phyloP scores from a whole-genome alignment of 306 rosid genomes.

The Benincasa hispida region DNA sequence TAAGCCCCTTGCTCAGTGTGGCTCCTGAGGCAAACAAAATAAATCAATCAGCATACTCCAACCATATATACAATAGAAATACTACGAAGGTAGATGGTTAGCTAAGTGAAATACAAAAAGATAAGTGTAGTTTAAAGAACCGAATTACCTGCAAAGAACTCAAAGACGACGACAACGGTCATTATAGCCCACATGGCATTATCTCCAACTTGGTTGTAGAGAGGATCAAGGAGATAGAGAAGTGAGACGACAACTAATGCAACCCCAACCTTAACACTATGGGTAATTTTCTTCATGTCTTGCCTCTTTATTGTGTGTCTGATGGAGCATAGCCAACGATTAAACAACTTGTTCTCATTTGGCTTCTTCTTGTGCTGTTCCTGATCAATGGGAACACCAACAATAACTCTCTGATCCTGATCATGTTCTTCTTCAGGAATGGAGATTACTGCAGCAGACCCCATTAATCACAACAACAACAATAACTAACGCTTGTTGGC shows the following conservation, averaged over 20 bases:
- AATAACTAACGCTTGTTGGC: too few relatives aligned
- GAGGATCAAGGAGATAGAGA: slow-evolving; percentile 57
- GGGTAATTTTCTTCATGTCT: slow-evolving; percentile 36
- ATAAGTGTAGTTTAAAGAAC: too few relatives aligned
- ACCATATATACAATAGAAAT: too few relatives aligned
- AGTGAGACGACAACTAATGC: slow-evolving; percentile 71
- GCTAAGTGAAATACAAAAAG: too few relatives aligned
- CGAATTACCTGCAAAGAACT: slow-evolving; percentile 60
- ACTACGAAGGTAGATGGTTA: too few relatives aligned
- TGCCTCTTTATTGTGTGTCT: not conserved
- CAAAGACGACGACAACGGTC: slow-evolving; percentile 81
- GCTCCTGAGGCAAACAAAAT: slow-evolving; percentile 38
- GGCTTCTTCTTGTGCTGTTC: not conserved
- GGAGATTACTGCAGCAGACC: too few relatives aligned
- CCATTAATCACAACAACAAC: too few relatives aligned
- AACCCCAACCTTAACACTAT: slow-evolving; percentile 63
- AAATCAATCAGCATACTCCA: too few relatives aligned
- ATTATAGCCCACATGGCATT: slow-evolving; percentile 98
- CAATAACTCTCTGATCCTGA: too few relatives aligned
- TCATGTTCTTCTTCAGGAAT: too few relatives aligned
- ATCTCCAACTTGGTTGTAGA: slow-evolving; percentile 57
- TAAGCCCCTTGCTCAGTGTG: slow-evolving; percentile 72
- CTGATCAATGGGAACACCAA: not conserved
- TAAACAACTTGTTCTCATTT: not conserved
- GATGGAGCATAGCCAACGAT: not conserved